Base-by-base conservation (phyloP, 2,329 filamentous ascomycete species). In the Neofusicoccum cordaticola region DNA sequence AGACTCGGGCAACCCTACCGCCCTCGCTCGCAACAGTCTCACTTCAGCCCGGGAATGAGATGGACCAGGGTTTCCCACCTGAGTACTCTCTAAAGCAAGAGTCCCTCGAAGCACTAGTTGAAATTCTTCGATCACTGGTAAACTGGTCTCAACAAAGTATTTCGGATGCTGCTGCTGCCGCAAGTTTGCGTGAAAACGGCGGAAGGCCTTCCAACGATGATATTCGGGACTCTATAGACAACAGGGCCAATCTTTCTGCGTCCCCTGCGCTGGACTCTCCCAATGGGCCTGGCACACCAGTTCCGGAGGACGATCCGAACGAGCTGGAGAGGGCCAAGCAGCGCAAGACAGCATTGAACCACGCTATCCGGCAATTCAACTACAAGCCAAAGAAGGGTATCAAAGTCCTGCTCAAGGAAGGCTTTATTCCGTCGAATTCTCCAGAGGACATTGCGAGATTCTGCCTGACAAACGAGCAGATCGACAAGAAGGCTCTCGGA, bases 321-420 rank as follows among this genome's bases (percentile, higher is more conserved):
- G 90, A 97, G 71, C 82, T 99, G n/a, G 95, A 98, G 73, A 96
- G 90, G 76, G 92, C 93, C 64, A 98, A 98, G 79, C 91, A 93
- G 66, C 86, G 90, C 67, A 99, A 99, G 80, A 98, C 92, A 6
- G 95, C 95, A 0, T 80, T 98, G 66, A 91, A 89, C 61, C 95
- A 96, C 71, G 94, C 91, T 1, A 90, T 97, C 63, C 88, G 89
- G 57, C 90, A 92, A 67, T 99, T 99, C 84, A 99, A 99, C 76
- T 97, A 94, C 82, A 99, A 99, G 76, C 93, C 96, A 0, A 99
- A 99, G 78, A 88, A 90, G 66, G 96, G 95, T 5, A 86, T 99
- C 73, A 97, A 97, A 74, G 80, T 90, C 15, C 79, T 99, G 17
- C 74, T 98, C 12, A 85, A 90, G 31, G 91, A 96, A 68, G 92